Base-by-base conservation (phyloP, 2,329 filamentous ascomycete species). In the Endoconidiophora laricicola region DNA sequence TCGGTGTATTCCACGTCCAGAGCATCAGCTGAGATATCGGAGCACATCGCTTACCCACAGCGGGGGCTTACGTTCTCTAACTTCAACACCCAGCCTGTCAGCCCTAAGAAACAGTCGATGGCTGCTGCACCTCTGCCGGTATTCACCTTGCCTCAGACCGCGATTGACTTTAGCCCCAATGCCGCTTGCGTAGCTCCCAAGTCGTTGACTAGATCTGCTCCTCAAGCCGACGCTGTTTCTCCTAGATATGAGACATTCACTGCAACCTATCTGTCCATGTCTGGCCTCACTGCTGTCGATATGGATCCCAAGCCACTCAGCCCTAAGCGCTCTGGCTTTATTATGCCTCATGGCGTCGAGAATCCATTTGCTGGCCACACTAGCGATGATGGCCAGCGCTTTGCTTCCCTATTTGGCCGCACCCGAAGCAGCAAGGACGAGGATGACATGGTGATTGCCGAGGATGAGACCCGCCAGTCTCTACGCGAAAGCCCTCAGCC, bases 401-500 rank as follows among this genome's bases (percentile, higher is more conserved):
- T 71, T 52, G 63, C 63, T 42, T 62, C 68, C n/a, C 61, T 70
- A 45, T 61, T 69, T 59, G 62, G 67, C 52, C 67, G 69, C 57
- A 66, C 45, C 7, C 29, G 45, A 29, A 22, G 18, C 38, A 33
- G 20, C 14, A 37, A 20, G 22, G 36, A 24, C 12, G 46, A 43
- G 10, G n/a, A 20, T 20, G 50, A 69, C 6, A 20, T 52, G 14
- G 58, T 74, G 46, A 79, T 83, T 60, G 76, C 76, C 2, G 79
- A 83, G 59, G 79, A 84, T 57, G 74, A 78, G 54, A 78, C 76
- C 2, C 68, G 71, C 40, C 75, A 79, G 55, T 72, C 72, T 37
- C 68, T 67, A 12, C 63, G 62, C 20, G 63, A 65, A 40, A 61
- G 62, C 22, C 60, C 61, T 3, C 56, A 67, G 48, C 58, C 65